Evolutionary conservation across 2,329 filamentous ascomycete genomes (phyloP), one percentile per base, ranked within the genome.

Genomic region (Colletotrichum nymphaeae): DNA sequence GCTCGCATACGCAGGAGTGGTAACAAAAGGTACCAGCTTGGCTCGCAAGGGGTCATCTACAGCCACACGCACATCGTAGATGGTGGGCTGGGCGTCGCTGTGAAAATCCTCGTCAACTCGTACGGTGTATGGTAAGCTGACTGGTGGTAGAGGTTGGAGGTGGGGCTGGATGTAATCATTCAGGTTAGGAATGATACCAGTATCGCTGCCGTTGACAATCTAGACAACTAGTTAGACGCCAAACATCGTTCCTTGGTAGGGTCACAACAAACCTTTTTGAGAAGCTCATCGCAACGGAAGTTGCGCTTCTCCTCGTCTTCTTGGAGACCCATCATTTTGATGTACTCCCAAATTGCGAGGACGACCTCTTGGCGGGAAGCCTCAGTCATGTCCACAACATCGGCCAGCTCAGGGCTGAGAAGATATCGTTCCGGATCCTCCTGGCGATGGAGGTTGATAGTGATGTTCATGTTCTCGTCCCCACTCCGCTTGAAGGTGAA

Each of bases 341-440:
- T 94, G 79, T 99, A 99, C 80, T 98, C 95, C 95, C 95, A 99
- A 37, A 99, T 89, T 16, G 94, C 95, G 88, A 97, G 94, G 32
- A 98, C 92, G 7, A 95, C 93, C 75, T 97, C 95, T 52, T 95
- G 93, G 35, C 95, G 92, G 32, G 97, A 96, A 63, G 95, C 96
- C 82, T 97, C 95, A 62, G 92, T 88, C 78, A 94, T 94, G 79
- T 98, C 97, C 22, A 98, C 87, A 16, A 98, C 89, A 63, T 97
- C 93, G 12, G 95, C 92, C 58, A 99, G 86, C 70, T 92, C 91
- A 63, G 93, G 91, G 82, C 92, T 97, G 30, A 98, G 85, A 77
- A 91, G 90, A 81, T 93, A 98, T 69, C 95, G 90, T 81, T 98
- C 96, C 0, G 94, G 95, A 16, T 91, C 91, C 81, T 98, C 95